Base-by-base conservation (phyloP, 176 grass and related monocot genomes). In the Triticum urartu region DNA sequence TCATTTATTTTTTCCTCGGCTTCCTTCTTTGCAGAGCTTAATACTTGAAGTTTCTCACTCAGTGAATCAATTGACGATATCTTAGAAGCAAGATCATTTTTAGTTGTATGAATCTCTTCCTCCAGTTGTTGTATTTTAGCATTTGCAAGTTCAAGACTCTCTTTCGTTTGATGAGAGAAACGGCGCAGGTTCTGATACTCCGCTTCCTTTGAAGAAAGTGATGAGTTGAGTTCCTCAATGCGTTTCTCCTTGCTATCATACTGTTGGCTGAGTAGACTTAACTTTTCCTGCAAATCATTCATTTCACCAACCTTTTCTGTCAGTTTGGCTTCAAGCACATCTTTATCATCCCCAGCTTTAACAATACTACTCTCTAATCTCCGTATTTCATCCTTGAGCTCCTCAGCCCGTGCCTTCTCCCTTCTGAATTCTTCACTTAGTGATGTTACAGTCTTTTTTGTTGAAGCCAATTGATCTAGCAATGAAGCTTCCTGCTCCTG, bases 311-410 rank as follows among this genome's bases (percentile, higher is more conserved):
- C 18, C 64, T 93, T 94, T 58, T 97, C 92, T 84, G 78, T 67
- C 79, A 99, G 33, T 86, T 94, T 90, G 74, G 78, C 84, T 85
- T 94, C 86, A 86, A 99, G 89, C 52, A 60, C 70, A 71, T 59
- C 86, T 89, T 97, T 97, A 30, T 93, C 97, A 65, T 80, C 66
- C 39, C 73, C 72, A 52, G 78, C 81, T 89, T 93, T 85, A 87
- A 45, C 26, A 78, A 93, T 83, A 86, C 36, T 82, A 78, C 83
- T 85, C 81, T 97, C 83, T 74, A 99, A 84, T 94, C 60, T 86
- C 26, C 34, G 39, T 81, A 93, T 99, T 91, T 94, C 90, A 83
- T 71, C 83, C 83, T 91, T 93, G 74, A 99, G 92, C 71, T 91
- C 69, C 85, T 90, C 83, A 75, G 81, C 87, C 39, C 84, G 79